Evolutionary conservation across 441 rosid species (phyloP), one percentile per base, ranked within the genome.

Genomic region (Euphorbia celastroides): DNA sequence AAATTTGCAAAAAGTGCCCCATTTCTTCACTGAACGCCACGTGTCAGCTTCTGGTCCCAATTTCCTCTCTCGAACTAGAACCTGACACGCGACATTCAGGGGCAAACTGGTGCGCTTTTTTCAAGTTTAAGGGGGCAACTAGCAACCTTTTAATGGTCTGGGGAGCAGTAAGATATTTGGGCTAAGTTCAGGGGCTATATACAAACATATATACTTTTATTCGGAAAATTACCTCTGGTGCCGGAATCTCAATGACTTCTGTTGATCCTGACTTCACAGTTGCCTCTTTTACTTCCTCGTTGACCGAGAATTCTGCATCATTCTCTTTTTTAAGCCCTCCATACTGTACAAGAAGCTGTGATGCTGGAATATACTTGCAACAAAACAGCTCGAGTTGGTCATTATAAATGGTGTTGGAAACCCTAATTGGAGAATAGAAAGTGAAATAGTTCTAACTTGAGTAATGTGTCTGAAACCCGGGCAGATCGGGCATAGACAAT

Each of bases 281-380:
- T 16, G 66, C 44, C 74, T 83, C 87, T 1, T 73, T 70, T 23
- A 80, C 77, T 0, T 67, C 69, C 62, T 82, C 83, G 28, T 77
- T 64, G 10, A 31, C 63, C 6, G 78, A 64, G 73, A 83, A 83
- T 46, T 82, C 88, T n/a, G 73, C 27, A 36, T 80, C 86, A 20
- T 62, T 66, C 62, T 84, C 81, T 34, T 81, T 73, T 75, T 82
- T 80, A 50, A 86, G 77, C 54, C 88, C 90, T 16, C 90, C 90
- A 9, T 80, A 86, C 34, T 72, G 74, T 25, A 79, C 72, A 3
- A 85, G 88, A 32, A 83, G 70, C 64, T 86, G 76, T 60, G 83
- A 85, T 0, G 74, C 82, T 13, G 86, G 51, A 62, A 86, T 77
- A 62, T 78, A 81, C 78, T 88, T 85, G 73, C 3, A 61, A 31